Percentiles rank a stretch among this genome's conserved stretches.
These are phyloP conservation scores for Cordyceps fumosorosea DNA, from an alignment of 2,329 filamentous ascomycete genomes.

Conservation along the genomic window DNA sequence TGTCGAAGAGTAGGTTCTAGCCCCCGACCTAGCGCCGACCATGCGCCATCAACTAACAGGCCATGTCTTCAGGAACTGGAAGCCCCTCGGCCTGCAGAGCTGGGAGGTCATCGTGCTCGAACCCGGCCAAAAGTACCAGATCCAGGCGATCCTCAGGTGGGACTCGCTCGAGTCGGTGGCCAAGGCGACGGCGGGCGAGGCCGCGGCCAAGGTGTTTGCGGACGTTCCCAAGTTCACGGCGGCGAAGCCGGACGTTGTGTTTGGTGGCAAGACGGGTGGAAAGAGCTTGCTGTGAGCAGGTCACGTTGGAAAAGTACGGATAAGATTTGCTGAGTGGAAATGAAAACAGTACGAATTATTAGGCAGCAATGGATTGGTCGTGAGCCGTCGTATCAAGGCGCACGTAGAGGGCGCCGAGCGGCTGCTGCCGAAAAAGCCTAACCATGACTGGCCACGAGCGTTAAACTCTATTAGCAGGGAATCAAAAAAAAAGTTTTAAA, in stretches of 20 bases:
- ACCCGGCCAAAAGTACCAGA: slow-evolving; percentile 11
- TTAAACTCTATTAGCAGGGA: too few relatives aligned
- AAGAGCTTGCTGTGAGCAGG: not conserved
- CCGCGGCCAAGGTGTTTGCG: slow-evolving; percentile 6
- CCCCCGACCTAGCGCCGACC: not conserved
- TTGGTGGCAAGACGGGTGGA: not conserved
- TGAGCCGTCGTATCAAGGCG: too few relatives aligned
- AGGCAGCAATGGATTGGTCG: too few relatives aligned
- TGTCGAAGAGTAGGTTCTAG: slow-evolving; percentile 22
- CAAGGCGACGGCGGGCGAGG: not conserved
- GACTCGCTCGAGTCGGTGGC: not conserved
- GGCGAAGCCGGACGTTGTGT: slow-evolving; percentile 11
- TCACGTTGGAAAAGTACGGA: too few relatives aligned
- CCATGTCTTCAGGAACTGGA: slow-evolving; percentile 6
- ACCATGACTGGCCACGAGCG: too few relatives aligned
- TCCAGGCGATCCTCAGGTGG: slow-evolving; percentile 13
- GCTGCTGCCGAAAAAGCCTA: too few relatives aligned
- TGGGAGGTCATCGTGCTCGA: slow-evolving; percentile 18
- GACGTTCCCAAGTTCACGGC: slow-evolving; percentile 13
- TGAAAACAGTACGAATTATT: too few relatives aligned
- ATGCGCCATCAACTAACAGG: not conserved
- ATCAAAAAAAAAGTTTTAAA: too few relatives aligned
- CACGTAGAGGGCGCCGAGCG: too few relatives aligned
- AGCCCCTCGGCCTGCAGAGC: slow-evolving; percentile 6
- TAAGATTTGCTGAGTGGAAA: too few relatives aligned